Conservation (phyloP, 2,329 filamentous ascomycete genomes). For the Ascochyta viciae-villosae region DNA sequence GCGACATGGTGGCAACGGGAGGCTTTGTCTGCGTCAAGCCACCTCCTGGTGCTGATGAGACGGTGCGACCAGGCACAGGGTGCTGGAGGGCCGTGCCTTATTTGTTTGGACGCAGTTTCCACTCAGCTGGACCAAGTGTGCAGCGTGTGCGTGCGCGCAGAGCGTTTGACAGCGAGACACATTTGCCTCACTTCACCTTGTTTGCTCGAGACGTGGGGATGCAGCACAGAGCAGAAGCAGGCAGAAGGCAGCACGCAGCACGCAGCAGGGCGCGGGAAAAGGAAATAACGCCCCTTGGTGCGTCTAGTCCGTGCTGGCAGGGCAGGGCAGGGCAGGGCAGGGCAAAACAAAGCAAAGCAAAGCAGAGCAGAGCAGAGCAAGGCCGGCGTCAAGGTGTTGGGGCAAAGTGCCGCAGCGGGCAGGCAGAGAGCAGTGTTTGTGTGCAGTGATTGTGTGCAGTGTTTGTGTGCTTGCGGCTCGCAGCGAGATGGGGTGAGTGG, state of each 20-base stretch:
- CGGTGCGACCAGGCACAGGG: conserved; percentile 15
- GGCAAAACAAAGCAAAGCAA: too few species aligned
- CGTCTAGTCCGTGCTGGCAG: conserved; percentile 15
- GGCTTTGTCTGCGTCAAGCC: conserved; percentile 12
- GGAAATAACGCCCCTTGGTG: conserved; percentile 4
- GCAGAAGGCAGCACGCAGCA: neutral
- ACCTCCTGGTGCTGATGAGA: conserved; percentile 14
- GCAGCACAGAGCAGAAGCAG: too few species aligned
- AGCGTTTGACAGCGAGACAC: conserved; percentile 15
- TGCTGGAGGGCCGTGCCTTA: conserved; percentile 3
- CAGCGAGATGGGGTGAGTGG: neutral
- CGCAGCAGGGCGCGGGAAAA: conserved; percentile 1
- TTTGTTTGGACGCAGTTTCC: conserved; percentile 5
- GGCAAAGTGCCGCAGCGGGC: conserved; percentile 18
- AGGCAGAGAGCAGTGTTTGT: too few species aligned
- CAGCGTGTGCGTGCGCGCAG: conserved; percentile 5
- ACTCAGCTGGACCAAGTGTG: conserved; percentile 1
- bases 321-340: neutral
- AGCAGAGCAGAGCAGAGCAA: too few species aligned
- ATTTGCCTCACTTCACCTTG: conserved; percentile 16
- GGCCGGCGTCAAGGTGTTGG: conserved; percentile 20
- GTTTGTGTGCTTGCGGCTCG: conserved; percentile 12
- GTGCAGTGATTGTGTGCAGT: conserved; percentile 14
- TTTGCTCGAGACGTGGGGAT: conserved; percentile 20
- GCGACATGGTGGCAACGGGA: neutral